Conservation (phyloP, 257 asterid species). For the Salvia rosmarinus region DNA sequence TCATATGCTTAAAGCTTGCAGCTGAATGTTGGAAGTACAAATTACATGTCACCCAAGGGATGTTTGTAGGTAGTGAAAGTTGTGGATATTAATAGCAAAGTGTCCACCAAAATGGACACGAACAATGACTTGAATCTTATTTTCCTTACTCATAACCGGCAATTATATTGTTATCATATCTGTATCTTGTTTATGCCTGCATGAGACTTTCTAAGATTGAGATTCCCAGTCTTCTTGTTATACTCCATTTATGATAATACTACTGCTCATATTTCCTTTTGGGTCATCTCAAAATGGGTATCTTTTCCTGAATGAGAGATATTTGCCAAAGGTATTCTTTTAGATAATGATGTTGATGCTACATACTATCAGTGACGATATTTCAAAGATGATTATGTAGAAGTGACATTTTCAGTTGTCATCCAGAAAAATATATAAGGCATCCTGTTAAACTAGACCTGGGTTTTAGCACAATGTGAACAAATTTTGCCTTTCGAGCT, state of each 20-base stretch:
- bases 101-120: neutral
- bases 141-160: neutral
- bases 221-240: neutral
- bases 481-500: neutral
- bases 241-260: constrained; percentile 1
- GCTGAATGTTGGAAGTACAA: neutral
- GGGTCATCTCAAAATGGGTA: neutral
- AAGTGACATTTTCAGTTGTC: constrained; percentile 3
- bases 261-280: neutral
- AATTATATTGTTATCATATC: neutral
- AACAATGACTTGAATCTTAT: neutral
- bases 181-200: neutral
- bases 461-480: neutral
- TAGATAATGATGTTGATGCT: neutral
- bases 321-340: constrained; percentile 14
- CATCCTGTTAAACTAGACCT: neutral
- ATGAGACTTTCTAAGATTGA: neutral
- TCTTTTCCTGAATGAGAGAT: constrained; percentile 5
- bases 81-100: neutral
- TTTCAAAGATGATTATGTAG: constrained; percentile 5
- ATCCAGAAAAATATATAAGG: neutral
- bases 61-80: neutral
- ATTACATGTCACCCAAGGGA: neutral
- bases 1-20: neutral
- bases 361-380: neutral